phyloP scores from a whole-genome alignment of 805 yeast genomes.

The Hanseniaspora valbyensis region DNA sequence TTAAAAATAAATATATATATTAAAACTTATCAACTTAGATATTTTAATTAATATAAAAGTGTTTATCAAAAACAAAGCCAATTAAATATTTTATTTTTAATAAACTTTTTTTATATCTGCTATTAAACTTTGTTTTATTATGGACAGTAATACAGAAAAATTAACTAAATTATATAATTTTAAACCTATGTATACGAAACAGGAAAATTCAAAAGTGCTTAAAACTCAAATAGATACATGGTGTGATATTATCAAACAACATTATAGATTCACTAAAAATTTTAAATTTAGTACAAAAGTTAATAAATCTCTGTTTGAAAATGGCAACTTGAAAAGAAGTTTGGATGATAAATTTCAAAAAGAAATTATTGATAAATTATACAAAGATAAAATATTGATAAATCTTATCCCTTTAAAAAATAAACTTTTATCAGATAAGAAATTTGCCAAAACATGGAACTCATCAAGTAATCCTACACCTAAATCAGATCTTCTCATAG shows the following conservation, averaged over 20 bases:
- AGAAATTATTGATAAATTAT: neutral
- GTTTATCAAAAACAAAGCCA: too few species aligned
- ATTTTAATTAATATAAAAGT: too few species aligned
- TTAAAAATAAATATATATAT: too few species aligned
- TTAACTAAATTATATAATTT: conserved; percentile 5
- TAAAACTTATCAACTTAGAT: too few species aligned
- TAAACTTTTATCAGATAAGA: neutral
- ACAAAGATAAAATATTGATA: neutral
- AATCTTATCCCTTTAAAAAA: neutral
- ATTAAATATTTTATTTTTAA: too few species aligned
- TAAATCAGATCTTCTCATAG: neutral
- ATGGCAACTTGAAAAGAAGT: neutral
- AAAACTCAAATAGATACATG: conserved; percentile 3
- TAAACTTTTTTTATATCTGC: too few species aligned
- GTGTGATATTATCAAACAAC: neutral
- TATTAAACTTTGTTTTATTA: too few species aligned
- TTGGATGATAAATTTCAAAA: neutral
- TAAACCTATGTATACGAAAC: conserved; percentile 12
- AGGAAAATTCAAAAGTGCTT: conserved; percentile 1
- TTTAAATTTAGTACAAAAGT: neutral
- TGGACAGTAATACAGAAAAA: neutral
- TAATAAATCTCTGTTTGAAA: neutral
- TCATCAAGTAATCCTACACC: neutral
- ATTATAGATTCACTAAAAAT: neutral
- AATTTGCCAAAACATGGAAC: conserved; percentile 3